These are phyloP conservation scores for Striga hermonthica DNA, from an alignment of 305 asterid species.

Conservation along the genomic window DNA sequence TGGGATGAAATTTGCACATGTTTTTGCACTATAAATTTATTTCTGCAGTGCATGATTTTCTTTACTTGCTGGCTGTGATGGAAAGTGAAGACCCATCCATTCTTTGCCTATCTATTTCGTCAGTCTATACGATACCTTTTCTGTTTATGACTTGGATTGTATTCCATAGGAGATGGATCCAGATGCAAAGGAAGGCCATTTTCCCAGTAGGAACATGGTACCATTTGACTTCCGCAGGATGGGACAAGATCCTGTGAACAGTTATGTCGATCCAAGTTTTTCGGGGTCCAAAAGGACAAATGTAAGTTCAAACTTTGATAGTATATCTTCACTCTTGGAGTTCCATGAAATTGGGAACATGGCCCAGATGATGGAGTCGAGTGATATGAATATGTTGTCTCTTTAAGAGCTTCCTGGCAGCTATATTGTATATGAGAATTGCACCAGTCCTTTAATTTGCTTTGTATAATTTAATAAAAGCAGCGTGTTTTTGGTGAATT, in stretches of 20 bases:
- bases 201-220: conserved; percentile 48
- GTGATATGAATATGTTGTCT: conserved; percentile 7
- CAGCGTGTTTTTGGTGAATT: conserved; percentile 12
- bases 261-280: conserved; percentile 53
- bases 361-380: conserved; percentile 19
- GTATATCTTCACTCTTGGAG: not conserved
- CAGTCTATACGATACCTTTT: conserved; percentile 11
- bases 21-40: conserved; percentile 1
- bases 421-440: conserved; percentile 10
- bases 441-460: conserved; percentile 28
- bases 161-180: conserved; percentile 58
- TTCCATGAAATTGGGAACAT: conserved; percentile 11
- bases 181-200: conserved; percentile 64
- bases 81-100: conserved; percentile 10
- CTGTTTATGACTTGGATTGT: conserved; percentile 26
- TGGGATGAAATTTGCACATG: conserved; percentile 1
- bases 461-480: not conserved
- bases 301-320: conserved; percentile 41
- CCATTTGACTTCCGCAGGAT: conserved; percentile 58
- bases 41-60: conserved; percentile 3
- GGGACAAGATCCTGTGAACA: conserved; percentile 51
- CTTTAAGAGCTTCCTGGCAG: conserved; percentile 23
- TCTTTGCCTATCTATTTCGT: conserved; percentile 24
- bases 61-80: conserved; percentile 17
- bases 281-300: conserved; percentile 62